Conservation (phyloP, 257 asterid species). For the Nicotiana undulata region DNA sequence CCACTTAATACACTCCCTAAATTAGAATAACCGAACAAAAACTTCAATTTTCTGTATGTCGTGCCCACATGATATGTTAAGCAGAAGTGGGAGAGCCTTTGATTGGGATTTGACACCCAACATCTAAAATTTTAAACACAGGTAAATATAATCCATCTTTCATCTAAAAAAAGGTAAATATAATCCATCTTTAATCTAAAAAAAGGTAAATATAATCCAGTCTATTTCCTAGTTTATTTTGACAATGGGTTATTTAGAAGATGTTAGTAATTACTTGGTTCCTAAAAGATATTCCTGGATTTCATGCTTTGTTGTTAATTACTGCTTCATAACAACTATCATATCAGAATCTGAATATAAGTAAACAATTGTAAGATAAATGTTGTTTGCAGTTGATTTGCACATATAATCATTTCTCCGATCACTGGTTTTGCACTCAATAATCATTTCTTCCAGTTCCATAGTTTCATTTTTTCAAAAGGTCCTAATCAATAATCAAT, state of each 20-base stretch:
- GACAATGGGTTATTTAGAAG: background rate
- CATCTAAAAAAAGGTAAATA: background rate
- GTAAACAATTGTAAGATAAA: background rate
- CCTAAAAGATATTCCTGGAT: background rate
- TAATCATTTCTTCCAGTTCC: background rate
- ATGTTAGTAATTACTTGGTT: background rate
- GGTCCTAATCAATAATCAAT: background rate
- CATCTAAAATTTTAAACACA: background rate
- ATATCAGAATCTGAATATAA: background rate
- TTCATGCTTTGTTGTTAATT: background rate
- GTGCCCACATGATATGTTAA: background rate
- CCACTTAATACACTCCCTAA: slow-evolving; percentile 82
- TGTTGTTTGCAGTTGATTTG: background rate
- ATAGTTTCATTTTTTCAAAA: background rate
- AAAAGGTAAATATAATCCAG: background rate
- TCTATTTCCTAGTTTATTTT: background rate
- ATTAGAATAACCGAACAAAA: slow-evolving; percentile 7
- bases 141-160: background rate
- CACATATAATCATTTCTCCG: background rate
- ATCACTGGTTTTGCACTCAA: background rate
- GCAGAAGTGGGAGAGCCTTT: background rate
- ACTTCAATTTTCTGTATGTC: background rate
- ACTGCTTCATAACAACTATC: background rate
- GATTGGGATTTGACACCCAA: background rate
- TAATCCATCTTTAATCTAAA: background rate